phyloP scores from a whole-genome alignment of 192 early-diverging fungal genomes.

The Rhizoclosmatium globosum region DNA sequence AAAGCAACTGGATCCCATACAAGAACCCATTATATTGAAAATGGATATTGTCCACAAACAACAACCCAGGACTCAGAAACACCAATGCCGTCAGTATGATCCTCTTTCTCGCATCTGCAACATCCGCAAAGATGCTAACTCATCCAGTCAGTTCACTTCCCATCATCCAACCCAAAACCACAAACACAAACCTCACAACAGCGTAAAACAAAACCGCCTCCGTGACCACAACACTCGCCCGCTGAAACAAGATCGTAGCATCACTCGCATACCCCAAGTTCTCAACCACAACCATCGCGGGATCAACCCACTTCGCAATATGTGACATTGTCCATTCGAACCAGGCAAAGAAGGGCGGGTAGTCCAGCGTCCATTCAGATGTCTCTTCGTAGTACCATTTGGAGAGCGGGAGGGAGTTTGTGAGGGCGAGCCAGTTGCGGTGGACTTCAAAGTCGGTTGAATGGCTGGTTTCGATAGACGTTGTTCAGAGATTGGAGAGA shows the following conservation, averaged over 20 bases:
- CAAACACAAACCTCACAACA: constrained; percentile 56
- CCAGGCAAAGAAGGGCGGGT: constrained; percentile 99
- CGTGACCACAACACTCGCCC: constrained; percentile 79
- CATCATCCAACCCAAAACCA: not conserved
- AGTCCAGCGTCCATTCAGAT: constrained; percentile 30
- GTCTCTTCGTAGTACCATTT: constrained; percentile 86
- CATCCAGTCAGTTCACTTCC: not conserved
- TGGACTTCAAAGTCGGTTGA: constrained; percentile 99
- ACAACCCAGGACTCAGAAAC: constrained; percentile 55
- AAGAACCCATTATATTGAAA: constrained; percentile 96
- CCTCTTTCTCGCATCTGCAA: not conserved
- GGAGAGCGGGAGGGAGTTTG: constrained; percentile 78
- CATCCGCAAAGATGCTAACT: not conserved
- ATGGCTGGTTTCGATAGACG: constrained; percentile 23
- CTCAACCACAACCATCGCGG: constrained; percentile 78
- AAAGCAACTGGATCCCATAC: constrained; percentile 85
- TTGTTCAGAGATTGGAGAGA: not conserved
- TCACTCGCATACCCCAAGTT: constrained; percentile 70
- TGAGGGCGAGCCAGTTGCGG: constrained; percentile 97
- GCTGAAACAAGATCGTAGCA: constrained; percentile 84
- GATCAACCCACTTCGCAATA: constrained; percentile 68
- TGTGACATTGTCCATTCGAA: constrained; percentile 84
- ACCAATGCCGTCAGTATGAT: constrained; percentile 38
- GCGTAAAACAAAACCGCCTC: constrained; percentile 83
- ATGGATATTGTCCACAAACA: constrained; percentile 94